Conservation (phyloP, 768 basidiomycete genomes). For the Hortiboletus campestris region DNA sequence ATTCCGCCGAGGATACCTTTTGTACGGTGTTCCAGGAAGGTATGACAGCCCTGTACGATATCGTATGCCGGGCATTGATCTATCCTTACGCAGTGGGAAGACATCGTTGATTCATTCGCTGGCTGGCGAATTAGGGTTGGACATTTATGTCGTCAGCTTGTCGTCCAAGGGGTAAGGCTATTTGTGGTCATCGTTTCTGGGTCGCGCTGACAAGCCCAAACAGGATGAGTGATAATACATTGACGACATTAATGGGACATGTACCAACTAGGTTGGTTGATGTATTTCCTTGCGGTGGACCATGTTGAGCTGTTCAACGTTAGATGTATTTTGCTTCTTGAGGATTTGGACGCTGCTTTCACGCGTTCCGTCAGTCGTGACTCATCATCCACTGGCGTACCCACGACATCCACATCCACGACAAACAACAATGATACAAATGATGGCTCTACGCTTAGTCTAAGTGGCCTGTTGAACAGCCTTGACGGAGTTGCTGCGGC, state of each 20-base stretch:
- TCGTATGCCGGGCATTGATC: conserved; percentile 12
- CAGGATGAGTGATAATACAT: conserved; percentile 89
- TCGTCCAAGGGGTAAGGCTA: conserved; percentile 76
- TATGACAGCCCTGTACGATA: conserved; percentile 26
- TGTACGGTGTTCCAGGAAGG: conserved; percentile 88
- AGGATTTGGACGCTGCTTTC: conserved; percentile 92
- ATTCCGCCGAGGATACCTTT: conserved; percentile 80
- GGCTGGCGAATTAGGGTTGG: conserved; percentile 80
- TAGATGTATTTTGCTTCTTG: conserved; percentile 89
- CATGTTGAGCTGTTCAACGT: conserved; percentile 5
- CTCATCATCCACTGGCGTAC: conserved; percentile 71
- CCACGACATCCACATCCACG: conserved; percentile 46
- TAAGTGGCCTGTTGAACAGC: conserved; percentile 84
- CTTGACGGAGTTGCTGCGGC: conserved; percentile 84
- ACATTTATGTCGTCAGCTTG: conserved; percentile 88
- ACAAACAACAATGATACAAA: conserved; percentile 46
- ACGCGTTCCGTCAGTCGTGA: conserved; percentile 86
- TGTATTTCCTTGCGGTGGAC: conserved; percentile 6
- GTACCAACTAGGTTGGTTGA: conserved; percentile 71
- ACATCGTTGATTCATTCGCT: conserved; percentile 84
- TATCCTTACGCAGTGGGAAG: conserved; percentile 57
- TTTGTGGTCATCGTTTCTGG: conserved; percentile 4
- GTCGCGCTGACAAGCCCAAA: conserved; percentile 9
- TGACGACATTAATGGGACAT: conserved; percentile 84
- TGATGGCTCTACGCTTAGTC: conserved; percentile 80